These are phyloP conservation scores for Ustilago loliicola DNA, from an alignment of 1,284 basidiomycete genomes.

Conservation along the genomic window DNA sequence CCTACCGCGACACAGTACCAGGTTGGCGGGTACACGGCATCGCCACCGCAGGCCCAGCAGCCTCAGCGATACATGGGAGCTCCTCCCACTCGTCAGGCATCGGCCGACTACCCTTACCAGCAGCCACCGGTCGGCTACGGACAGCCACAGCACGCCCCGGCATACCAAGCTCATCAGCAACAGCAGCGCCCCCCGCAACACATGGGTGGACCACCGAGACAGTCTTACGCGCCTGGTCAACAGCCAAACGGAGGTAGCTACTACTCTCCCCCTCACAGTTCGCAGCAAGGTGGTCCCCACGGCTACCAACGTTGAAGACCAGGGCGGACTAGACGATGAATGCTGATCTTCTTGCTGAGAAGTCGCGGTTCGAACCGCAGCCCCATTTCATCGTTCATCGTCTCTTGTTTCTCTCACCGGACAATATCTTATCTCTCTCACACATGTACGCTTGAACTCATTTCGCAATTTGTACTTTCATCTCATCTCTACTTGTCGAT, in stretches of 20 bases:
- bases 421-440: constrained; percentile 11
- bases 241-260: constrained; percentile 34
- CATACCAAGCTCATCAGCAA: constrained; percentile 16
- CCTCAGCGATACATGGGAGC: constrained; percentile 31
- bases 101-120: constrained; percentile 44
- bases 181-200: constrained; percentile 22
- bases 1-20: constrained; percentile 25
- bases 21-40: constrained; percentile 27
- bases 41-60: constrained; percentile 31
- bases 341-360: not conserved
- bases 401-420: not conserved
- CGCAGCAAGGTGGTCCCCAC: constrained; percentile 23
- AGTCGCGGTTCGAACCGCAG: not conserved
- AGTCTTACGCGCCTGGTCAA: constrained; percentile 28
- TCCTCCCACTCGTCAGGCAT: constrained; percentile 30
- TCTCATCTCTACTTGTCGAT: not conserved
- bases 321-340: not conserved
- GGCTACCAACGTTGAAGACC: constrained; percentile 34
- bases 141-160: constrained; percentile 22
- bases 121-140: constrained; percentile 27
- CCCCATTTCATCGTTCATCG: not conserved
- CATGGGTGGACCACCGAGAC: constrained; percentile 15
- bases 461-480: constrained; percentile 16
- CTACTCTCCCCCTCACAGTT: constrained; percentile 24
- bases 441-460: constrained; percentile 8